A percentile compares a stretch with the other conserved stretches of the same genome.
phyloP scores from a whole-genome alignment of 2,329 filamentous ascomycete species.

The Talaromyces sp. region DNA sequence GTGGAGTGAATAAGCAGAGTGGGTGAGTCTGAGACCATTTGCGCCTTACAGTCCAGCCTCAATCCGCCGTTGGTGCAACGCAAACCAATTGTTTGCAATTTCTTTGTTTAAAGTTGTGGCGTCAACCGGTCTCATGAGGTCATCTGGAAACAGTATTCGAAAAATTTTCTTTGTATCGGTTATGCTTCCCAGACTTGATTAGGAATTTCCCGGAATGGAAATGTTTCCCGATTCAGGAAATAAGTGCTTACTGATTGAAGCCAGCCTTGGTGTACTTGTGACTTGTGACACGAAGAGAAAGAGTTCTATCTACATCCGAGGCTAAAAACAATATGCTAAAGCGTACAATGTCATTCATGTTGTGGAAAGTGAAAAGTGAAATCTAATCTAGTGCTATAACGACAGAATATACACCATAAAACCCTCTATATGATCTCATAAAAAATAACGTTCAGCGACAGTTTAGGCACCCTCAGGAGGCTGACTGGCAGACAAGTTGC shows the following conservation, averaged over 20 bases:
- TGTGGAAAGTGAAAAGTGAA: not conserved
- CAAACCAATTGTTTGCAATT: not conserved
- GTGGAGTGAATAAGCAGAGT: not conserved
- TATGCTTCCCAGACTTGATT: not conserved
- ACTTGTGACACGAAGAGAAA: not conserved
- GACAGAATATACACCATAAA: not conserved
- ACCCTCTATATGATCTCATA: not conserved
- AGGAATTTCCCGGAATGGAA: not conserved
- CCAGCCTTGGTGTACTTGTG: not conserved
- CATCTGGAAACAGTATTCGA: not conserved
- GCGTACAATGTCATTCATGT: not conserved
- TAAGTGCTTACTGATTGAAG: not conserved
- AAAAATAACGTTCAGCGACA: not conserved
- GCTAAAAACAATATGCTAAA: not conserved
- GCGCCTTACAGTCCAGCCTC: not conserved
- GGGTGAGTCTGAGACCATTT: not conserved
- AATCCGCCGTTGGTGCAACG: not conserved
- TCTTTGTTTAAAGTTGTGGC: not conserved
- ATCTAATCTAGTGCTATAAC: not conserved
- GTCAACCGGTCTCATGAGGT: not conserved
- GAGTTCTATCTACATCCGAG: not conserved
- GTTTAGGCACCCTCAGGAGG: constrained; percentile 12
- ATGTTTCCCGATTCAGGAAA: not conserved
- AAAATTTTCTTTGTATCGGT: not conserved
- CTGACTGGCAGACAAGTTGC: constrained; percentile 61